Evolutionary conservation across 345 rosid genomes (phyloP), one percentile per base, ranked within the genome.

Genomic region (Hevea brasiliensis): DNA sequence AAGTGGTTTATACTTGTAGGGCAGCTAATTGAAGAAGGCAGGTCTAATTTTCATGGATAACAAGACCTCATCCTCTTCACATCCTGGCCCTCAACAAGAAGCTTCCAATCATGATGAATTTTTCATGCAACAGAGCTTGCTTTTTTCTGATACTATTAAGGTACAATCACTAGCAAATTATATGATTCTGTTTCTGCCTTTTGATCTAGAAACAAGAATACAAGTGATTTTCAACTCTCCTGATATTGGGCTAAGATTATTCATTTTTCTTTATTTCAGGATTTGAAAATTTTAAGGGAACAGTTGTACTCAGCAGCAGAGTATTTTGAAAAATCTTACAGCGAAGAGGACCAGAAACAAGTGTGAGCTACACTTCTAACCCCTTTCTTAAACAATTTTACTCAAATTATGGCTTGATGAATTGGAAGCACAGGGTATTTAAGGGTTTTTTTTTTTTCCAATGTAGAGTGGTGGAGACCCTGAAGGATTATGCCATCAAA

Each of bases 241-340:
- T 32, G 37, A 32, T n/a, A n/a, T 42, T 11, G 51, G 7, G 29
- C 37, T 20, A 41, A 20, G 66, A 71, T 51, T 54, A 45, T 48
- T 45, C n/a, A n/a, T 64, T 40, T 76, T 62, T 71, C 45, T 55
- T 65, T 73, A 1, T 56, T 72, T 70, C 44, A 94, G 98, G 98
- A 92, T 60, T 79, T 94, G 83, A 94, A 85, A 90, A 84, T 75
- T 72, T 62, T 94, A 64, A 86, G 89, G 81, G 77, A 85, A 69
- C 98, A 94, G 61, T 71, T 94, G 55, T 90, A 88, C 84, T 87
- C 89, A 24, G 98, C 97, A 15, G 98, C 98, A 40, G 94, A 94
- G 23, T 85, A 90, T 77, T 92, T 89, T 72, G 98, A 94, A 83
- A 37, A 65, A 21, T 87, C 91, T 67, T 90, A 89, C 80, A 61